Base-by-base conservation (phyloP, 495 filamentous ascomycete species). In the Penicillium atrosanguineum region DNA sequence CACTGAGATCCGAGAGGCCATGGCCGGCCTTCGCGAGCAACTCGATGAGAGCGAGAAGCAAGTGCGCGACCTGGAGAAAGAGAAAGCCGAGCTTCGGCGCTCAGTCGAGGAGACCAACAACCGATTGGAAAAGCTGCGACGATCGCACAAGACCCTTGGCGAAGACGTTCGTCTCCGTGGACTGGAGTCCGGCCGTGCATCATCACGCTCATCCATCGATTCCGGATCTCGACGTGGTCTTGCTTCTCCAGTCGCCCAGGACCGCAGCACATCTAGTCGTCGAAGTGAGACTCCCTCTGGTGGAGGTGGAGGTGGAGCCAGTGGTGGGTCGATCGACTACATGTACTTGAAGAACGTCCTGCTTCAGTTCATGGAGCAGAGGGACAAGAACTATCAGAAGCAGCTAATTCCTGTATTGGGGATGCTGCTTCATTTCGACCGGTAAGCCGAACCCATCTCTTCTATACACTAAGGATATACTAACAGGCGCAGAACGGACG, bases 291-390 rank as follows among this genome's bases (percentile, higher is more conserved):
- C 72, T 0, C 67, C 74, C 4, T 68, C 68, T 31, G 71, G 61
- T 16, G 56, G 55, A 20, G 61, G 59, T 2, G 56, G 26, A 31
- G 50, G 41, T 8, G 59, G 55, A 20, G 61, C 59, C 4, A 58
- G 26, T 36, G 52, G 41, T 7, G 59, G 62, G 1, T 57, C 70
- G 40, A 79, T 86, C 48, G 89, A 98, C 68, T 87, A 86, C 55
- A 84, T 90, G 62, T 98, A 98, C 66, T 68, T 98, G 53, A 97
- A 97, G 77, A 97, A 95, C 29, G 90, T 98, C 36, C 78, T 98
- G 21, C 71, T 97, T 40, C 93, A 97, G 69, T 97, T 98, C 61
- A 69, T 98, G 65, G 91, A 97, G 76, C 88, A 94, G 66, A 90
- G 85, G 73, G 94, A 98, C 62, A 95, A 92, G 73, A 90, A 83